Evolutionary conservation across 169 alveolate genomes (phyloP).

Genomic region (Plasmodium fragile): DNA sequence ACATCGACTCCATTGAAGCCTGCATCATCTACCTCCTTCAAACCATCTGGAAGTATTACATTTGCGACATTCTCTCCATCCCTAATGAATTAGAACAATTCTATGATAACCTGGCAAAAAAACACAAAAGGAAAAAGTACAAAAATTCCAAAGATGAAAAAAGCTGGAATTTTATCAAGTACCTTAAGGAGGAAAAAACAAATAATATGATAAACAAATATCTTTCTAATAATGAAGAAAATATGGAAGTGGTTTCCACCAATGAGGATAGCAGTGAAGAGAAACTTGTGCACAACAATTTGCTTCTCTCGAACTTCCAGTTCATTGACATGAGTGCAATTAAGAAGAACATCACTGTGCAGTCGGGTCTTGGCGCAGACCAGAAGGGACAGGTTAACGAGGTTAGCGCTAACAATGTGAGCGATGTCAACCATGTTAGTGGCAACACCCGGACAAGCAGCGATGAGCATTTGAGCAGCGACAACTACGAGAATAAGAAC

Average conservation of each 20-base stretch:
- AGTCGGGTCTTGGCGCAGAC: not conserved
- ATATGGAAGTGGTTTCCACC: not conserved
- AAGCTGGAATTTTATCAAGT: conserved; percentile 51
- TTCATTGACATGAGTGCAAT: conserved; percentile 27
- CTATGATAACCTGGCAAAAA: conserved; percentile 40
- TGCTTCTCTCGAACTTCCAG: conserved; percentile 34
- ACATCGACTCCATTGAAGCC: conserved; percentile 26
- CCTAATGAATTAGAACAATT: conserved; percentile 70
- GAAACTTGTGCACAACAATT: conserved; percentile 8
- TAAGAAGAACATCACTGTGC: not conserved
- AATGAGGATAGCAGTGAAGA: conserved; percentile 22
- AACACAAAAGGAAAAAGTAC: conserved; percentile 58
- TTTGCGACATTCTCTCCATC: conserved; percentile 49
- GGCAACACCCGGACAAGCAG: not conserved
- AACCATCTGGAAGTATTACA: conserved; percentile 28
- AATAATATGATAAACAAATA: conserved; percentile 31
- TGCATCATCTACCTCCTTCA: conserved; percentile 60
- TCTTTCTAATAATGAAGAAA: conserved; percentile 11
- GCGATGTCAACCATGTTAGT: not conserved
- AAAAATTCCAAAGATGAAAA: conserved; percentile 59
- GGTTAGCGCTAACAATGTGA: not conserved
- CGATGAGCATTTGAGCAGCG: not conserved
- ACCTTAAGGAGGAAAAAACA: conserved; percentile 36
- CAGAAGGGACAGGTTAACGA: not conserved
- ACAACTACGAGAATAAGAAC: not conserved